Conservation (phyloP, 1,284 basidiomycete genomes). For the Ganoderma meredithae region DNA sequence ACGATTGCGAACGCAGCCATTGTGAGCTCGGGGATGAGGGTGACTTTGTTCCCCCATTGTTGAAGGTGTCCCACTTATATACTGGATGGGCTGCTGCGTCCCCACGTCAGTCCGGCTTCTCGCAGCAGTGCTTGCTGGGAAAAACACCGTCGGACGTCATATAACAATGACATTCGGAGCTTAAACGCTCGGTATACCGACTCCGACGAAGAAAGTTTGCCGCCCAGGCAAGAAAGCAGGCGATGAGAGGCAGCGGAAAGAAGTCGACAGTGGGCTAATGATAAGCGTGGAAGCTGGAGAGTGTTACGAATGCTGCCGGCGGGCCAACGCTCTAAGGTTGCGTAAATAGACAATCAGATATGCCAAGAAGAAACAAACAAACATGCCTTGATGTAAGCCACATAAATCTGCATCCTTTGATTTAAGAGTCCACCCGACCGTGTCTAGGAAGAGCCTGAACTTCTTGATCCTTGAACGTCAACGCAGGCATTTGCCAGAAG, state of each 20-base stretch:
- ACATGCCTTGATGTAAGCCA: too few relatives aligned
- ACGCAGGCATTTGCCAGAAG: too few relatives aligned
- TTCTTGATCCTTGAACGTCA: too few relatives aligned
- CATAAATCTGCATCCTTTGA: too few relatives aligned
- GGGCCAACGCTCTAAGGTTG: not conserved
- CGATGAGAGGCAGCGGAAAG: too few relatives aligned
- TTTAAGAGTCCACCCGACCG: too few relatives aligned
- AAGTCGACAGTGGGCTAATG: too few relatives aligned
- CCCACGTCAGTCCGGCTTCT: not conserved
- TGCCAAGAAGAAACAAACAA: too few relatives aligned
- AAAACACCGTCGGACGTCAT: not conserved
- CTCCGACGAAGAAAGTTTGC: not conserved
- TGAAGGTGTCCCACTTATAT: not conserved
- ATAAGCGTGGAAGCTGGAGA: too few relatives aligned
- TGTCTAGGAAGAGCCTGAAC: too few relatives aligned
- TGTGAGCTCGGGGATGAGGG: not conserved
- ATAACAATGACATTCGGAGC: not conserved
- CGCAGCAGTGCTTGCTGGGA: not conserved
- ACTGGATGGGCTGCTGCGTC: not conserved
- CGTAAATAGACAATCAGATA: not conserved
- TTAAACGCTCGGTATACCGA: not conserved
- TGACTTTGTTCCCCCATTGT: not conserved
- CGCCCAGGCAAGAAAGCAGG: too few relatives aligned
- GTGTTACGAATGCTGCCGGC: too few relatives aligned
- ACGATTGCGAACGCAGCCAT: not conserved